These are phyloP conservation scores for Entoloma clypeatum DNA, from an alignment of 1,284 basidiomycete species.

Conservation along the genomic window DNA sequence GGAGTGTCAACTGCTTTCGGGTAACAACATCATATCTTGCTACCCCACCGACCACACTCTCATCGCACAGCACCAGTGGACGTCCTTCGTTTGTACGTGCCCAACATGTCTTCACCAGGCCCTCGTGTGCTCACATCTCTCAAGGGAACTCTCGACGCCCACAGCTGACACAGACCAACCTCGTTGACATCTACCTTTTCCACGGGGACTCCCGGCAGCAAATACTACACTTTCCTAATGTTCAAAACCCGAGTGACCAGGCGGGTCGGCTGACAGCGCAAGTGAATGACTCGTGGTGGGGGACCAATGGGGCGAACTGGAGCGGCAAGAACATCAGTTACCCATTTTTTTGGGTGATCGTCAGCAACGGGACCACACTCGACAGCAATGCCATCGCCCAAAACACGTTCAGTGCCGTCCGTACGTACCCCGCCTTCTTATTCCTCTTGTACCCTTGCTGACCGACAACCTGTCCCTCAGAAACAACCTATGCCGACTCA, in stretches of 20 bases:
- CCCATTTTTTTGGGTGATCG: conserved; percentile 73
- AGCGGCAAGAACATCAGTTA: conserved; percentile 51
- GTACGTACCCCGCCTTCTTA: conserved; percentile 44
- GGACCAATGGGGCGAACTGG: conserved; percentile 47
- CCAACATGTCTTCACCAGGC: conserved; percentile 4
- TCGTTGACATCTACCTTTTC: conserved; percentile 68
- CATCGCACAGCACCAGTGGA: conserved; percentile 66
- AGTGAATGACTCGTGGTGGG: conserved; percentile 77
- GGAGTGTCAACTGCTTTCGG: conserved; percentile 41
- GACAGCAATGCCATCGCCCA: conserved; percentile 57
- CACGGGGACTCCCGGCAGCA: conserved; percentile 54
- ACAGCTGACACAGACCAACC: conserved; percentile 40
- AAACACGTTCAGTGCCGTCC: conserved; percentile 70
- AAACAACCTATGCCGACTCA: conserved; percentile 69
- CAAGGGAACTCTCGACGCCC: conserved; percentile 49
- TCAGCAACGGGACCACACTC: conserved; percentile 46
- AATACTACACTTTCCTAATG: conserved; percentile 40
- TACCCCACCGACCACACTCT: conserved; percentile 52
- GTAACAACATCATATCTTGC: conserved; percentile 69
- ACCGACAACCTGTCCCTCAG: conserved; percentile 31
- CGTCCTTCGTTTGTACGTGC: conserved; percentile 70
- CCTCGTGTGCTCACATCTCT: conserved; percentile 8
- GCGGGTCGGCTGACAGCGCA: conserved; percentile 52
- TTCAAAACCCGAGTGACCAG: conserved; percentile 46
- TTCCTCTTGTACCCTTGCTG: not conserved